These are phyloP conservation scores for Termitomyces sp. DNA, from an alignment of 768 basidiomycete species.

Conservation along the genomic window DNA sequence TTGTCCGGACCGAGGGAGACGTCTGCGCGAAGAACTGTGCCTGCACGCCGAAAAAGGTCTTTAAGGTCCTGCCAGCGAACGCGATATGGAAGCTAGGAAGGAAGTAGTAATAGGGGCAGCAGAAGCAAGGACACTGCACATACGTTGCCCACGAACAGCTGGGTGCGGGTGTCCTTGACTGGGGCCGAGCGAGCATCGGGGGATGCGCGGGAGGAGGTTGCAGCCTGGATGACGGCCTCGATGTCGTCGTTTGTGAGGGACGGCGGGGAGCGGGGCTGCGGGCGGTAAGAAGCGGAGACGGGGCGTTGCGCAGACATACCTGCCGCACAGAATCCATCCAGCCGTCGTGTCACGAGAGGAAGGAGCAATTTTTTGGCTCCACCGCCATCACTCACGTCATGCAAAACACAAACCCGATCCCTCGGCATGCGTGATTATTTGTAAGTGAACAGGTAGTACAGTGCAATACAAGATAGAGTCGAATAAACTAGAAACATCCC, in stretches of 20 bases:
- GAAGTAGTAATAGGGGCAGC: background rate
- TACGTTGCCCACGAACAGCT: constrained; percentile 96
- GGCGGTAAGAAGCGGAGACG: background rate
- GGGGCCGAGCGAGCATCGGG: constrained; percentile 41
- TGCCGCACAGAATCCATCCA: background rate
- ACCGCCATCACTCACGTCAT: constrained; percentile 5
- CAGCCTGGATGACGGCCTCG: constrained; percentile 87
- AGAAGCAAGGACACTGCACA: constrained; percentile 28
- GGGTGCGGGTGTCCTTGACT: constrained; percentile 82
- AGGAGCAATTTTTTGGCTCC: constrained; percentile 17
- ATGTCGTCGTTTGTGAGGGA: constrained; percentile 78
- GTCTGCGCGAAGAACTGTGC: constrained; percentile 79
- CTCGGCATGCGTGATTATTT: constrained; percentile 11
- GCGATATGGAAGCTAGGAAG: constrained; percentile 79
- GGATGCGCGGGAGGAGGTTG: constrained; percentile 65
- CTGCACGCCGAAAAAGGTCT: constrained; percentile 93
- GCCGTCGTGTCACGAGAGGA: constrained; percentile 4
- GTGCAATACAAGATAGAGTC: constrained; percentile 16
- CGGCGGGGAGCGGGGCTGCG: constrained; percentile 16
- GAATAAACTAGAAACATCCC: constrained; percentile 8
- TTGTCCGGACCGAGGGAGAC: constrained; percentile 83
- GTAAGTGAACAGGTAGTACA: constrained; percentile 20
- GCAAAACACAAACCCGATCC: background rate
- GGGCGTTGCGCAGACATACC: background rate
- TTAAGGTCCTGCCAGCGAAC: constrained; percentile 99